Evolutionary conservation across 1,284 basidiomycete species (phyloP).

Genomic region (Irpex sp.): DNA sequence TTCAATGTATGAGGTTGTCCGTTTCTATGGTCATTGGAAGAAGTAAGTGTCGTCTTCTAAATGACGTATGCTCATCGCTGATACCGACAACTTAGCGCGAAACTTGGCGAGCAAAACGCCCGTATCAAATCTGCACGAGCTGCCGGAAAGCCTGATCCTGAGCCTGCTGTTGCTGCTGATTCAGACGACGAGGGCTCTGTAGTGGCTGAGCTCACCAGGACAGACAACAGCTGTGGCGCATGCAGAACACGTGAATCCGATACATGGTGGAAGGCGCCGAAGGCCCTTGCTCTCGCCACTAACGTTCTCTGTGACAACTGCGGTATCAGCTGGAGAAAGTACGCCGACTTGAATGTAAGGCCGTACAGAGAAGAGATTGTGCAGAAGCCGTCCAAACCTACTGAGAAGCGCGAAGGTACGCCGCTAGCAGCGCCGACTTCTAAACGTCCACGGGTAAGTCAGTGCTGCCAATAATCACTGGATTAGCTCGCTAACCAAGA

Average conservation of each 20-base stretch:
- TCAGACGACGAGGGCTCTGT: conserved; percentile 78
- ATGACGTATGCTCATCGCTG: conserved; percentile 1
- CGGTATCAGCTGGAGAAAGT: conserved; percentile 83
- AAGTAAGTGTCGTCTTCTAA: conserved; percentile 45
- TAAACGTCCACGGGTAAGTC: conserved; percentile 69
- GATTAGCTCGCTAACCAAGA: not conserved
- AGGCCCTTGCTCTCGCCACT: conserved; percentile 68
- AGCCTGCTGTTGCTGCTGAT: conserved; percentile 15
- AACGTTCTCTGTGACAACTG: conserved; percentile 78
- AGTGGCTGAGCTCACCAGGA: conserved; percentile 51
- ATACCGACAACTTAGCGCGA: conserved; percentile 38
- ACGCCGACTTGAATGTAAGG: conserved; percentile 78
- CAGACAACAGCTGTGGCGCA: conserved; percentile 65
- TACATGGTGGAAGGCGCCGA: conserved; percentile 85
- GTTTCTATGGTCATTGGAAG: conserved; percentile 86
- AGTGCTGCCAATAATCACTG: not conserved
- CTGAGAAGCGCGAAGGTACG: conserved; percentile 77
- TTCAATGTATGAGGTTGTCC: conserved; percentile 73
- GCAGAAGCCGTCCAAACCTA: conserved; percentile 36
- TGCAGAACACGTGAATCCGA: conserved; percentile 74
- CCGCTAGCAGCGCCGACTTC: conserved; percentile 56
- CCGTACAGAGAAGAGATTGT: conserved; percentile 63
- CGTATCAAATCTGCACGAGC: conserved; percentile 46
- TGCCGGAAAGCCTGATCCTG: conserved; percentile 30
- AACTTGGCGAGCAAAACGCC: conserved; percentile 63